Conservation (phyloP, 139 green algal species). For the Ettlia oleoabundans region DNA sequence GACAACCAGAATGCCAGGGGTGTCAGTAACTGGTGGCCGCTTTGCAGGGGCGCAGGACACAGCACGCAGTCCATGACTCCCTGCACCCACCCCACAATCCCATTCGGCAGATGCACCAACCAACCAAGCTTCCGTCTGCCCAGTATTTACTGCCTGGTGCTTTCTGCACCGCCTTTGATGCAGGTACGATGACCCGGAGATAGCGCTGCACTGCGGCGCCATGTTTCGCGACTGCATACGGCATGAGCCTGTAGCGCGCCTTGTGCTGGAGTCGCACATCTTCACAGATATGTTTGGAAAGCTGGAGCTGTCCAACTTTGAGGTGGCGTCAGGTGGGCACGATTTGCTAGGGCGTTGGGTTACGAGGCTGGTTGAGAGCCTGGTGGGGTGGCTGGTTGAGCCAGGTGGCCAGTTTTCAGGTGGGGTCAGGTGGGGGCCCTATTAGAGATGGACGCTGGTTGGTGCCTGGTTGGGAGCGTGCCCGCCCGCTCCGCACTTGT, state of each 20-base stretch:
- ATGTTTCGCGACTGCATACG: constrained; percentile 90
- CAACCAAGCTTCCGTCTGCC: no score
- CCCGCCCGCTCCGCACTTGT: no score
- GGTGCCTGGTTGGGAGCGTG: no score
- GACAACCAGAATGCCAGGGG: no score
- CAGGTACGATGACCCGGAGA: constrained; percentile 76
- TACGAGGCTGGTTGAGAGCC: background rate
- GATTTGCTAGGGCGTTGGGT: background rate
- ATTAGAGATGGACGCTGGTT: no score
- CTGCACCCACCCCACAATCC: no score
- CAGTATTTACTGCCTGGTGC: background rate
- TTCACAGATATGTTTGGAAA: constrained; percentile 57
- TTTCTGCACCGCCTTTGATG: background rate
- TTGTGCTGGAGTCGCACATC: constrained; percentile 44
- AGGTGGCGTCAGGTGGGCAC: constrained; percentile 75
- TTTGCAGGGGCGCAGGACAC: no score
- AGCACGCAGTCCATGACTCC: no score
- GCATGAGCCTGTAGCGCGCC: constrained; percentile 66
- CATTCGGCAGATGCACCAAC: no score
- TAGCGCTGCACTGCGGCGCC: constrained; percentile 84
- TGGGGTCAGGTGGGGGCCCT: no score
- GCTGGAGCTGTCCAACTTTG: constrained; percentile 90
- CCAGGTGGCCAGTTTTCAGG: background rate
- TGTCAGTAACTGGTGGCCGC: no score
- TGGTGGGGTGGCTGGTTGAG: background rate